Evolutionary conservation across 306 rosid species (phyloP), one percentile per base, ranked within the genome.

Genomic region (Quercus berberidifolia): DNA sequence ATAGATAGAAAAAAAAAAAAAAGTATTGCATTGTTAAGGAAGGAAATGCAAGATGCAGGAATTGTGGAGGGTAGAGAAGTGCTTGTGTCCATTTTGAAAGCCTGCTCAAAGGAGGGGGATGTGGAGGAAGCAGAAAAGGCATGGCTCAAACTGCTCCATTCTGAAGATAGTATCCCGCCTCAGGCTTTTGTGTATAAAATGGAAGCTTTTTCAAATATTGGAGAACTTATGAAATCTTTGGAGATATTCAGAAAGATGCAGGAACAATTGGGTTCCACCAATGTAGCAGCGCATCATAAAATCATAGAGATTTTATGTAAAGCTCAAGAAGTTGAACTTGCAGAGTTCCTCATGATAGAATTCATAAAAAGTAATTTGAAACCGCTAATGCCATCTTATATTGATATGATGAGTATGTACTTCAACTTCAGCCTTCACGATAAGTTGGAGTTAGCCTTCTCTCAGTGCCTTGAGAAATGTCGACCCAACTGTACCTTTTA

Each of bases 131-230:
- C 91, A 11, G 97, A 90, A 77, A 85, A 79, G 35, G 67, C 85
- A 52, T 94, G 99, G 99, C 80, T 62, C 76, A 84, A 84, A 83
- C 93, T 94, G 79, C 75, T 80, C 69, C 46, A 4, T 73, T 86
- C 83, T 51, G 90, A 85, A 26, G 79, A 79, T 67, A 76, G 64
- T 30, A 82, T 90, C 59, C 92, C 97, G 41, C 71, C 90, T 59
- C 92, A 81, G 67, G 95, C 93, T 41, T 87, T 84, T 88, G 91
- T 92, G 83, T 90, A 94, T 82, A 90, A 76, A 83, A 94, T 94
- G 97, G 98, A 94, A 86, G 92, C 84, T 75, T 90, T 86, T 83
- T 88, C 90, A 28, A 94, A 85, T 90, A 85, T 76, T 74, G 92
- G 93, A 38, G 75, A 85, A 85, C 98, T 85, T 12, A 81, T 74